Evolutionary conservation across 2,329 filamentous ascomycete genomes (phyloP), one percentile per base, ranked within the genome.

Genomic region (Cercospora zeae-maydis): DNA sequence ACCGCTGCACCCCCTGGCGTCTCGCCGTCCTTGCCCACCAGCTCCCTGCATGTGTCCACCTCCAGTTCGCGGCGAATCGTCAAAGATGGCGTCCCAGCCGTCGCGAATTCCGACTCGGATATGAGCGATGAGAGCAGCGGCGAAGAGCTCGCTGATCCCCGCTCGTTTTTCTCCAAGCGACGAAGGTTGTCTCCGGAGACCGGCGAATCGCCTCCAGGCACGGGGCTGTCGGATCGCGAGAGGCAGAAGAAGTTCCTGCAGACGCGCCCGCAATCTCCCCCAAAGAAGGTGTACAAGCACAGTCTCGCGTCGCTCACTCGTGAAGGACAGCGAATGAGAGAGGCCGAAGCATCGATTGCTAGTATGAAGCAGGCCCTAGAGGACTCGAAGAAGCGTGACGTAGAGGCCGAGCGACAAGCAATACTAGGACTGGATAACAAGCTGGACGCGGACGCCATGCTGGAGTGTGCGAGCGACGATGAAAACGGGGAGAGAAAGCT

Each of bases 51-150:
- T 42, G 63, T 64, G 9, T 55, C 57, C 37, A 75, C 54, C 77
- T 80, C 63, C 79, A 85, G 73, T 79, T 49, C 42, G 9, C 85
- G 69, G 76, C 73, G 78, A 14, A 62, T 85, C 11, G 78, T 88
- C 60, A 63, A 63, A 62, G 78, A 82, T 69, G 84, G 84, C 2
- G 73, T 80, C 58, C 75, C 81, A 60, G 73, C 82, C 2, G 79
- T 93, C 42, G 82, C 70, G 9, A 73, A 75, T 34, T 76, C 75
- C 1, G 74, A 76, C 55, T 74, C 75, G 1, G 75, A 72, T 36
- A 71, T 70, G 27, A 65, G 63, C 36, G 69, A 69, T 52, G 68
- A 69, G 53, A 66, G 62, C 49, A 66, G 64, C 59, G 69, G 67
- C 19, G 72, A 72, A n/a, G 70, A 73, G 30, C 66, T 76, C 9